phyloP scores from a whole-genome alignment of 805 yeast species.

The Saccharomyces mikatae region DNA sequence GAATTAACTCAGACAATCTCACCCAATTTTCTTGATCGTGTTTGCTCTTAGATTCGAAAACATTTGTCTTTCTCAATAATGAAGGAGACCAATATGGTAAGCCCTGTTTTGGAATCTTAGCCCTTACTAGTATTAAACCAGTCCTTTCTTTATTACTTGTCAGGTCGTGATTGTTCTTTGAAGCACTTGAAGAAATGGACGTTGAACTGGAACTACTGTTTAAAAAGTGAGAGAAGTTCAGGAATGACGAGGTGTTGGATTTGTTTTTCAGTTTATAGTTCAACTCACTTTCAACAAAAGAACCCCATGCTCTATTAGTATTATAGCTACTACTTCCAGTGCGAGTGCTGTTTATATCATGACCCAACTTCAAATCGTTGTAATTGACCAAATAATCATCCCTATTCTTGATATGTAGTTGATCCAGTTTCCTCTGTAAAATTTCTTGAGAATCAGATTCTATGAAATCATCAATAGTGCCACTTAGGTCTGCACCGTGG shows the following conservation, averaged over 20 bases:
- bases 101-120: constrained; percentile 27
- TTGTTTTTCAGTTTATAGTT: constrained; percentile 10
- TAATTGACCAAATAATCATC: constrained; percentile 2
- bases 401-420: constrained; percentile 13
- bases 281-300: constrained; percentile 11
- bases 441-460: constrained; percentile 20
- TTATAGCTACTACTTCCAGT: not conserved
- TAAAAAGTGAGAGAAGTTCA: not conserved
- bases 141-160: constrained; percentile 8
- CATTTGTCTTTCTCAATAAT: constrained; percentile 28
- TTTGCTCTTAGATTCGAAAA: constrained; percentile 21
- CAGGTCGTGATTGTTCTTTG: not conserved
- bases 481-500: constrained; percentile 24
- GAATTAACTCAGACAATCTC: constrained; percentile 15
- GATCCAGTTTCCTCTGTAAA: constrained; percentile 20
- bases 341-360: not conserved
- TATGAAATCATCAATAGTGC: constrained; percentile 16
- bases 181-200: not conserved
- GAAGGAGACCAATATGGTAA: constrained; percentile 31
- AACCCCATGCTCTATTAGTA: not conserved
- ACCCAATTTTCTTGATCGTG: constrained; percentile 28
- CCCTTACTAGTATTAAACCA: constrained; percentile 25
- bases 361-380: not conserved
- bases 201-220: not conserved
- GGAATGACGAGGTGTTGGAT: not conserved